Percentiles rank a stretch among this genome's conserved stretches.
Evolutionary conservation across 1,284 basidiomycete species (phyloP).

Genomic region (Sanghuangporus sanghuang): DNA sequence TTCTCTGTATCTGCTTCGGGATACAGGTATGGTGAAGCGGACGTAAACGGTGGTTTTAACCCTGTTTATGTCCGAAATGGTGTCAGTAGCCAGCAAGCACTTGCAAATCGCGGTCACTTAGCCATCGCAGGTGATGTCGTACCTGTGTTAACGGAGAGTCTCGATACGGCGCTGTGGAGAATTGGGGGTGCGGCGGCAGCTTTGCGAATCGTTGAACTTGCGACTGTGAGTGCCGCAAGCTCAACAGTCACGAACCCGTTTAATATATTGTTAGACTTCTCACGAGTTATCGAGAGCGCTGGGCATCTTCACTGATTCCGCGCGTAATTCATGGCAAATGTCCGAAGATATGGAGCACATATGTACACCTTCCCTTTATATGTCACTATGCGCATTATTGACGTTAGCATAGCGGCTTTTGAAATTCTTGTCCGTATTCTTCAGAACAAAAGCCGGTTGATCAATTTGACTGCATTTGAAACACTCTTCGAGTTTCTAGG

Average conservation of each 20-base stretch:
- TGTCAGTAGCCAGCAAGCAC: not conserved
- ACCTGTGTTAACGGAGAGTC: constrained; percentile 50
- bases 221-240: constrained; percentile 43
- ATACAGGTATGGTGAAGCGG: constrained; percentile 13
- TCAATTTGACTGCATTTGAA: constrained; percentile 75
- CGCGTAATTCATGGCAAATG: constrained; percentile 85
- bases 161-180: constrained; percentile 79
- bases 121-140: constrained; percentile 48
- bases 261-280: constrained; percentile 41
- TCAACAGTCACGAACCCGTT: not conserved
- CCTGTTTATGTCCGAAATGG: constrained; percentile 6
- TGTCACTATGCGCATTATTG: not conserved
- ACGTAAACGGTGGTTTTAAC: not conserved
- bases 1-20: constrained; percentile 44
- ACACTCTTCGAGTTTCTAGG: constrained; percentile 82
- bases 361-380: constrained; percentile 41
- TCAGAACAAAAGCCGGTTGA: constrained; percentile 64
- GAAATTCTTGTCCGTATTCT: constrained; percentile 80
- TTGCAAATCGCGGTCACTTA: not conserved
- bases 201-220: constrained; percentile 75
- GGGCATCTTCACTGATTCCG: constrained; percentile 68
- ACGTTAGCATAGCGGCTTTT: constrained; percentile 62
- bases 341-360: constrained; percentile 89
- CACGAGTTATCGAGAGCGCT: constrained; percentile 73
- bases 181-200: constrained; percentile 79